Base-by-base conservation (phyloP, 2,329 filamentous ascomycete species). In the Madurella mycetomatis region DNA sequence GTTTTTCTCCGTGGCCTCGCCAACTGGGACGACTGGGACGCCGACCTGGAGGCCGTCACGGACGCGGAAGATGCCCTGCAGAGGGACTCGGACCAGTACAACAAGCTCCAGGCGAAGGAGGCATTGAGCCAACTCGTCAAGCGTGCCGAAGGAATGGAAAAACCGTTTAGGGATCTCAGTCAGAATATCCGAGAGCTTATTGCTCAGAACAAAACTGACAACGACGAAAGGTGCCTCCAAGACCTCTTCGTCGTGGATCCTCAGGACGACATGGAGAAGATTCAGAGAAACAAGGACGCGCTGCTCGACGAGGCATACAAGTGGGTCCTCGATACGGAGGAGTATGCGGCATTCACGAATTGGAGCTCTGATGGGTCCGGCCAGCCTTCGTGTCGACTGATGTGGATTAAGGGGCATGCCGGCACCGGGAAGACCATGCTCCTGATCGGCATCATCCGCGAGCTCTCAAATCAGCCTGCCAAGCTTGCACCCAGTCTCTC, bases 21-120 rank as follows among this genome's bases (percentile, higher is more conserved):
- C 9, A 63, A 64, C 16, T 52, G 67, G 11, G 63, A 74, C 54
- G 62, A 71, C 53, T 74, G 68, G 71, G 61, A 60, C 13, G 60
- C 61, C 15, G 44, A 63, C 44, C 43, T 72, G 9, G 48, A 63
- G 5, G 43, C 44, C n/a, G 62, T 73, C 47, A 57, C 61, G 31
- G 53, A 60, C 11, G 60, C 62, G 15, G 69, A 72, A 47, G 49
- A 42, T 9, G 4, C 11, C 17, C 11, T 43, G 8, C 16, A 11
- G 32, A 47, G 54, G 13, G 50, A 60, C 40, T n/a, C 37, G 5
- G 31, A 30, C 41, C 51, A 60, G 39, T 54, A n/a, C 49, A n/a
- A n/a, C n/a, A n/a, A n/a, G n/a, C 41, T 41, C 49, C 32, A 53
- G 30, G 34, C 55, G 31, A 40, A 53, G 34, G 54, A 53, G 47